phyloP scores from a whole-genome alignment of 2,329 filamentous ascomycete species.

The Cladophialophora psammophila region DNA sequence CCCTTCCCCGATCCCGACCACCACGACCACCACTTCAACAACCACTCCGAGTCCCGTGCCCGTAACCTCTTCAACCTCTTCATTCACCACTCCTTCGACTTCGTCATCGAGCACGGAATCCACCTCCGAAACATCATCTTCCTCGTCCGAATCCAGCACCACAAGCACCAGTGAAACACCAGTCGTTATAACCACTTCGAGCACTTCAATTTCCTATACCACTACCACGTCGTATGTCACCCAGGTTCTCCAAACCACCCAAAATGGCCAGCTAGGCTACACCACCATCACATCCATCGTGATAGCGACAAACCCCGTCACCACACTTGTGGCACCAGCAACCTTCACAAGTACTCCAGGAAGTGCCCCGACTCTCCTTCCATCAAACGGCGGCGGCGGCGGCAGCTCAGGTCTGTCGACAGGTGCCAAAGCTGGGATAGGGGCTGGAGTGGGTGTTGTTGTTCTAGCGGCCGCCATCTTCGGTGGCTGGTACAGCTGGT shows the following conservation, averaged over 20 bases:
- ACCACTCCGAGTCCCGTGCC: slow-evolving; percentile 14
- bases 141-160: slow-evolving; percentile 24
- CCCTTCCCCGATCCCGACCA: slow-evolving; percentile 15
- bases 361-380: slow-evolving; percentile 28
- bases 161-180: slow-evolving; percentile 32
- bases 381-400: slow-evolving; percentile 13
- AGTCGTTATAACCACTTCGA: slow-evolving; percentile 34
- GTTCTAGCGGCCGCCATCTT: slow-evolving; percentile 37
- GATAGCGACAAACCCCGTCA: slow-evolving; percentile 25
- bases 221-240: slow-evolving; percentile 31
- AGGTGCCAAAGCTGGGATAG: slow-evolving; percentile 40
- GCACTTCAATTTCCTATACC: slow-evolving; percentile 29
- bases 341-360: slow-evolving; percentile 36
- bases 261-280: slow-evolving; percentile 29
- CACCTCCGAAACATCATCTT: slow-evolving; percentile 7
- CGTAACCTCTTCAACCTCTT: slow-evolving; percentile 15
- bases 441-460: slow-evolving; percentile 36
- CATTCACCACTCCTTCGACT: slow-evolving; percentile 25
- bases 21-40: slow-evolving; percentile 15
- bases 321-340: slow-evolving; percentile 28
- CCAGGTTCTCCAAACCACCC: slow-evolving; percentile 26
- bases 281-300: slow-evolving; percentile 35
- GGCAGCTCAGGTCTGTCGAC: slow-evolving; percentile 35
- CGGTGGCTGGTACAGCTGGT: slow-evolving; percentile 39
- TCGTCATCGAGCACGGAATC: slow-evolving; percentile 13